Evolutionary conservation across 2,329 filamentous ascomycete genomes (phyloP).

Genomic region (Aspergillus niger): DNA sequence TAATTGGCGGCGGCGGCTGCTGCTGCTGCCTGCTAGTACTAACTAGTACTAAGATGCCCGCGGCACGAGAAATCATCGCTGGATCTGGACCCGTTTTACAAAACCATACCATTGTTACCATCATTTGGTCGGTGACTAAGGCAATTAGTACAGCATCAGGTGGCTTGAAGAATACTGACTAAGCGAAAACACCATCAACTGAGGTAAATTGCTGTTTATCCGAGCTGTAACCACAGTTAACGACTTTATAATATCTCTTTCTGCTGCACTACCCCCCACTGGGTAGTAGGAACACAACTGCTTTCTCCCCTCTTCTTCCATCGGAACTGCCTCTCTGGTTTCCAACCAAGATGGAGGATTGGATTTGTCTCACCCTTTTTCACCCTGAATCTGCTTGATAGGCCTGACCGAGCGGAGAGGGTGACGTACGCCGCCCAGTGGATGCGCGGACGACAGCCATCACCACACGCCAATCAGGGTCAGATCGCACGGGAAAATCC

Average conservation of each 20-base stretch:
- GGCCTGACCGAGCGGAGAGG: neutral
- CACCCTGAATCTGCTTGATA: neutral
- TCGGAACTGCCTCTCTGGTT: too few relatives aligned
- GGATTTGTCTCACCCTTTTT: neutral
- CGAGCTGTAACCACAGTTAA: too few relatives aligned
- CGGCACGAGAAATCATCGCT: neutral
- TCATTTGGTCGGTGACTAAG: neutral
- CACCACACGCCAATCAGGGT: constrained; percentile 1
- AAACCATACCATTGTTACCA: too few relatives aligned
- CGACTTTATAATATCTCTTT: too few relatives aligned
- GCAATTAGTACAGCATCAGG: neutral
- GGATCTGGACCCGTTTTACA: too few relatives aligned
- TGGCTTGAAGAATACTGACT: too few relatives aligned
- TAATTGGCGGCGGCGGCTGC: neutral
- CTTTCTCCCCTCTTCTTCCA: too few relatives aligned
- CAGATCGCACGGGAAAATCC: neutral
- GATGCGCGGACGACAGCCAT: neutral
- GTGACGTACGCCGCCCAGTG: constrained; percentile 6
- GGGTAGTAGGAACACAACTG: too few relatives aligned
- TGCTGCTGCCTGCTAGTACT: neutral
- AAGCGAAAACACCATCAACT: too few relatives aligned
- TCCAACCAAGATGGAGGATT: neutral
- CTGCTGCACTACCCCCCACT: too few relatives aligned
- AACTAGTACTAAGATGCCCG: too few relatives aligned
- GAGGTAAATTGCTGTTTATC: too few relatives aligned